Conservation (phyloP, 768 basidiomycete species). For the Termitomyces sp. region DNA sequence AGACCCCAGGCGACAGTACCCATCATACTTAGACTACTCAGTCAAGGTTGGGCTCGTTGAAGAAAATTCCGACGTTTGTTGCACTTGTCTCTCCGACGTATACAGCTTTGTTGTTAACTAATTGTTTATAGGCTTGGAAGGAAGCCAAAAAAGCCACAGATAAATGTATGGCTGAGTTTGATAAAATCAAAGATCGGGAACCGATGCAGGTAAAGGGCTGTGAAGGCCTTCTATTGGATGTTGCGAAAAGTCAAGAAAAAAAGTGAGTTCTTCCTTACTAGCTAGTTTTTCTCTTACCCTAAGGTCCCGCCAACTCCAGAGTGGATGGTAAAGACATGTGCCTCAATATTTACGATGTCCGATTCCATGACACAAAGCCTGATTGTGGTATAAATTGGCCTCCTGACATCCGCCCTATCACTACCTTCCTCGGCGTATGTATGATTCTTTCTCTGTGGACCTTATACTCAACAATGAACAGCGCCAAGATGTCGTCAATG, state of each 20-base stretch:
- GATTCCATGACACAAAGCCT: constrained; percentile 78
- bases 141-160: constrained; percentile 51
- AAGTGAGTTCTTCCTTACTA: constrained; percentile 21
- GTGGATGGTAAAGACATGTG: constrained; percentile 70
- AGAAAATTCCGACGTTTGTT: constrained; percentile 57
- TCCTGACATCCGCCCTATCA: constrained; percentile 71
- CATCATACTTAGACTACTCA: constrained; percentile 83
- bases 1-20: constrained; percentile 83
- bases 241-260: constrained; percentile 35
- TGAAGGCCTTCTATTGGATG: constrained; percentile 44
- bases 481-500: constrained; percentile 74
- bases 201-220: constrained; percentile 56
- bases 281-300: not conserved
- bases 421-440: constrained; percentile 75
- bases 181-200: constrained; percentile 39
- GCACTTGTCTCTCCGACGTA: not conserved
- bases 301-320: constrained; percentile 28
- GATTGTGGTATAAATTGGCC: constrained; percentile 99
- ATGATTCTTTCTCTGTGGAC: not conserved
- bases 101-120: not conserved
- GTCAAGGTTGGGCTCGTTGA: constrained; percentile 76
- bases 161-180: constrained; percentile 46
- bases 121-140: constrained; percentile 52
- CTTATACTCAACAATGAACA: constrained; percentile 24
- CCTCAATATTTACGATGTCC: constrained; percentile 92